Percentiles rank a stretch among this genome's conserved stretches.
These are phyloP conservation scores for Boletellus deceptivus DNA, from an alignment of 1,284 basidiomycete species.

Conservation along the genomic window DNA sequence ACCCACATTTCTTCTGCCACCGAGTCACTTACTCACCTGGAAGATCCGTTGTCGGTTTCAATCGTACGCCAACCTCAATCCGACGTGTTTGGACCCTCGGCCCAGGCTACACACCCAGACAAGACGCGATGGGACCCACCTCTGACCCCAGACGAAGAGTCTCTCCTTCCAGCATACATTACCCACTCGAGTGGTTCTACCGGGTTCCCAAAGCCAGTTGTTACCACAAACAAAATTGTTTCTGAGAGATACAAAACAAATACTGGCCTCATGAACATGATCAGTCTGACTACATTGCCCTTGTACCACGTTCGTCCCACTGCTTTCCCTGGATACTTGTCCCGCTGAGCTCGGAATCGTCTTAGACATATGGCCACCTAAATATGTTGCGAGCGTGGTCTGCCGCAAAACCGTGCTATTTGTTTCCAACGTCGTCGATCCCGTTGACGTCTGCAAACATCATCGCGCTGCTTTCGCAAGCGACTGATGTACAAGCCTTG, in stretches of 20 bases:
- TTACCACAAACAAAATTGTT: conserved; percentile 39
- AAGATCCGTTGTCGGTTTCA: conserved; percentile 18
- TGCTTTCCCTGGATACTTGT: neutral
- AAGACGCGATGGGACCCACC: conserved; percentile 36
- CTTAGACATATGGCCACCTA: conserved; percentile 18
- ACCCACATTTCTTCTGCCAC: conserved; percentile 13
- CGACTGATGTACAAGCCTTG: conserved; percentile 18
- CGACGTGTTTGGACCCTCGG: conserved; percentile 13
- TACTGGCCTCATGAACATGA: conserved; percentile 40
- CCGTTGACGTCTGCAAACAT: conserved; percentile 52
- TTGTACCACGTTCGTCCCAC: conserved; percentile 37
- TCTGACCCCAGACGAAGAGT: conserved; percentile 47
- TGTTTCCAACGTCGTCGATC: conserved; percentile 50
- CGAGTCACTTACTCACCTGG: conserved; percentile 14
- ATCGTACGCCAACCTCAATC: conserved; percentile 23
- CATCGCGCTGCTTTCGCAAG: conserved; percentile 31
- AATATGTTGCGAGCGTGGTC: conserved; percentile 38
- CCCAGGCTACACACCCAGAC: conserved; percentile 30
- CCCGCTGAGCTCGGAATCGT: conserved; percentile 1
- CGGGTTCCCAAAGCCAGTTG: conserved; percentile 46
- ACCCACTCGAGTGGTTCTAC: conserved; percentile 63
- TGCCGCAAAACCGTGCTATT: conserved; percentile 43
- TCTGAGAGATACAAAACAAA: conserved; percentile 39
- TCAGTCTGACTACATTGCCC: conserved; percentile 42
- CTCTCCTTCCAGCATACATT: conserved; percentile 45